Conservation (phyloP, 352 stramenopile genomes). For the Globisporangium spinosum region DNA sequence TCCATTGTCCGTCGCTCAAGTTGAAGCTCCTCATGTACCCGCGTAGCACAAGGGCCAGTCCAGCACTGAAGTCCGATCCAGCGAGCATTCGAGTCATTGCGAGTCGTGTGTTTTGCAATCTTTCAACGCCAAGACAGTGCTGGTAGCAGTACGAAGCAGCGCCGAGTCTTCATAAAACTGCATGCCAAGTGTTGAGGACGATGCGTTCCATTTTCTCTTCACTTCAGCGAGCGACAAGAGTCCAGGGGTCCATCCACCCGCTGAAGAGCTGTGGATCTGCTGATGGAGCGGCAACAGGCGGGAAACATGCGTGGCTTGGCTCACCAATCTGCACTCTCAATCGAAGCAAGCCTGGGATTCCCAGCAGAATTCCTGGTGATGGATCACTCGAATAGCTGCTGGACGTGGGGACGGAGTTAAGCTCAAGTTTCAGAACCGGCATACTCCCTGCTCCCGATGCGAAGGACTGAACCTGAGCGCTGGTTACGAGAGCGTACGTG, state of each 20-base stretch:
- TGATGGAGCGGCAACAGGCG: slow-evolving; percentile 9
- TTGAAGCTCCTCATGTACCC: slow-evolving; percentile 32
- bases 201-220: slow-evolving; percentile 26
- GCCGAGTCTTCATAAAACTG: slow-evolving; percentile 27
- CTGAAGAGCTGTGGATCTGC: slow-evolving; percentile 32
- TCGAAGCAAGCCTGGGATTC: slow-evolving; percentile 26
- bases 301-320: slow-evolving; percentile 35
- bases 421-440: slow-evolving; percentile 26
- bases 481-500: slow-evolving; percentile 19
- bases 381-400: slow-evolving; percentile 8
- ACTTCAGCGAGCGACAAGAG: slow-evolving; percentile 31
- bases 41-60: slow-evolving; percentile 37
- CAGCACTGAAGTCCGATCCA: slow-evolving; percentile 34
- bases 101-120: slow-evolving; percentile 20
- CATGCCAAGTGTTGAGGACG: slow-evolving; percentile 20
- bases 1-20: slow-evolving; percentile 1
- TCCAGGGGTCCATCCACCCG: slow-evolving; percentile 52
- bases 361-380: slow-evolving; percentile 18
- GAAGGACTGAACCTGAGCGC: slow-evolving; percentile 23
- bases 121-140: slow-evolving; percentile 30
- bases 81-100: slow-evolving; percentile 28
- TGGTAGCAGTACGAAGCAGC: slow-evolving; percentile 35
- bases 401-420: slow-evolving; percentile 22
- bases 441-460: slow-evolving; percentile 24
- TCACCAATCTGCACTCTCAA: slow-evolving; percentile 28